A percentile compares a stretch with the other conserved stretches of the same genome.
Conservation (phyloP, 2,329 filamentous ascomycete species). For the Colletotrichum sp. region DNA sequence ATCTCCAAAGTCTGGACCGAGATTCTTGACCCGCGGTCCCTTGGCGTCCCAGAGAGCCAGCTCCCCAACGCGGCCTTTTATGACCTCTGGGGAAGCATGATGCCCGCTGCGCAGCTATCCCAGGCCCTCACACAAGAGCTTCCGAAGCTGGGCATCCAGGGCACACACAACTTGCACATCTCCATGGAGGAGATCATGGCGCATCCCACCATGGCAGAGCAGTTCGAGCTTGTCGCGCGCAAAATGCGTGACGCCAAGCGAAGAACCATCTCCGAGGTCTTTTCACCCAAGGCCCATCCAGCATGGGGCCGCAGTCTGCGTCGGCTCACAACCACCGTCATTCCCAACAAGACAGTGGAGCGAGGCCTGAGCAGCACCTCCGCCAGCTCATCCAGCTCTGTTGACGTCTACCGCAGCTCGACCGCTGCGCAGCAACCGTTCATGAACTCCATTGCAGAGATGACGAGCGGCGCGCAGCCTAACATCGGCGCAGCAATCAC, state of each 20-base stretch:
- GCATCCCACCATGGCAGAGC: slow-evolving; percentile 52
- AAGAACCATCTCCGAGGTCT: slow-evolving; percentile 13
- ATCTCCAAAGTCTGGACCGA: slow-evolving; percentile 50
- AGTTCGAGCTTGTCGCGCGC: slow-evolving; percentile 47
- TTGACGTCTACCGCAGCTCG: background rate
- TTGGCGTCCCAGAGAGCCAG: slow-evolving; percentile 43
- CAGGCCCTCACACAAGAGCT: slow-evolving; percentile 48
- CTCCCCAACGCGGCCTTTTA: slow-evolving; percentile 53
- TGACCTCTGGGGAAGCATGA: slow-evolving; percentile 52
- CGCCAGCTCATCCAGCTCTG: slow-evolving; percentile 1
- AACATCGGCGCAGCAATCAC: background rate
- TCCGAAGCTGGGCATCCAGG: slow-evolving; percentile 36
- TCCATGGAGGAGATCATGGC: slow-evolving; percentile 54
- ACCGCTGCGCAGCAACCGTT: background rate
- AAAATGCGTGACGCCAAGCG: slow-evolving; percentile 25
- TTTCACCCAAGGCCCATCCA: slow-evolving; percentile 22
- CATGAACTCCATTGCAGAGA: slow-evolving; percentile 4
- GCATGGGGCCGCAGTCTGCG: slow-evolving; percentile 6
- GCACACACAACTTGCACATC: slow-evolving; percentile 41
- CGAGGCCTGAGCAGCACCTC: background rate
- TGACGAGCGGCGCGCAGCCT: background rate
- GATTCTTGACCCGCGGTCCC: slow-evolving; percentile 41
- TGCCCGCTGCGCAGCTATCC: slow-evolving; percentile 52
- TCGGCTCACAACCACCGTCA: slow-evolving; percentile 3
- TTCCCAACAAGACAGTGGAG: background rate